Evolutionary conservation across 129 eudicot genomes (phyloP).

Genomic region (Cynara cardunculus): DNA sequence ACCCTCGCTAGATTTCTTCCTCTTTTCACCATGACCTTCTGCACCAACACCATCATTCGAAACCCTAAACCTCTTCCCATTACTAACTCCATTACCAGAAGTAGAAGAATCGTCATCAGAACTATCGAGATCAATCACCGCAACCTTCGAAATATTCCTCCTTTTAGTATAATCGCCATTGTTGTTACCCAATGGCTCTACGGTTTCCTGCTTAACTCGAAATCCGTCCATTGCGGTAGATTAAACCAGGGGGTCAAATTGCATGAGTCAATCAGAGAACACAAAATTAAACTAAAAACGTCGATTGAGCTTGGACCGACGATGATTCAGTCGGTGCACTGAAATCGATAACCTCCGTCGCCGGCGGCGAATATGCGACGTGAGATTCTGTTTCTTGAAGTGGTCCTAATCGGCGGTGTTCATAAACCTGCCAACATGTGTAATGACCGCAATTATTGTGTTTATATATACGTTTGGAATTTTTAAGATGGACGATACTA

Average conservation of each 20-base stretch:
- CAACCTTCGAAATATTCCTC: background rate
- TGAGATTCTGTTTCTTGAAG: background rate
- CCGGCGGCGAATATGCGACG: background rate
- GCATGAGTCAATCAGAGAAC: background rate
- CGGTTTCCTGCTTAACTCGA: slow-evolving; percentile 32
- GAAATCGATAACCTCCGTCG: background rate
- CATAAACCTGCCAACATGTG: background rate
- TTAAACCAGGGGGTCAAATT: slow-evolving; percentile 1
- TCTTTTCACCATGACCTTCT: slow-evolving; percentile 23
- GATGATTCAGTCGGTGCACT: background rate
- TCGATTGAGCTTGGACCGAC: background rate
- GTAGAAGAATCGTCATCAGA: slow-evolving; percentile 34
- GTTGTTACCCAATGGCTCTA: background rate
- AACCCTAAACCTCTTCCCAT: slow-evolving; percentile 27
- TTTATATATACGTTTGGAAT: too few species aligned
- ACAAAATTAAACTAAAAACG: background rate
- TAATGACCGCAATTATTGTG: background rate
- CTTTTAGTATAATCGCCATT: background rate
- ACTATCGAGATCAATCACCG: slow-evolving; percentile 39
- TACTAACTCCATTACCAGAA: slow-evolving; percentile 8
- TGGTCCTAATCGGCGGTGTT: background rate
- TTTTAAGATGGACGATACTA: too few species aligned
- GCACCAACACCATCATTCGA: slow-evolving; percentile 8
- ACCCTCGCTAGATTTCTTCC: slow-evolving; percentile 17
- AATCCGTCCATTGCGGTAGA: slow-evolving; percentile 23